A percentile compares a stretch with the other conserved stretches of the same genome.
Evolutionary conservation across 352 stramenopile genomes (phyloP).

Genomic region (Globisporangium lucens): DNA sequence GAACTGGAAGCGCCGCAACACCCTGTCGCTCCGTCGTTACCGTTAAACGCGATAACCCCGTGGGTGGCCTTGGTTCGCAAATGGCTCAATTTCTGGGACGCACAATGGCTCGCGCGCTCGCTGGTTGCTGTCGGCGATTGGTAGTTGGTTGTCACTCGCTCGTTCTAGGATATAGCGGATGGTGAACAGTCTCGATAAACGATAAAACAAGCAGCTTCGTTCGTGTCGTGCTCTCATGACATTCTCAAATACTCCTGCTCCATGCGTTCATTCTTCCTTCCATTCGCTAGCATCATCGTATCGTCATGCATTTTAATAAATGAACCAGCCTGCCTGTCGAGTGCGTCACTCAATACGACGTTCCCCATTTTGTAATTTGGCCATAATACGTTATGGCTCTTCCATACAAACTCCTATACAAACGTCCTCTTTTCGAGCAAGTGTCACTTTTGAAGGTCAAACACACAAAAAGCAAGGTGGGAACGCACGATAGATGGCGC

Average conservation of each 20-base stretch:
- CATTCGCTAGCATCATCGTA: not conserved
- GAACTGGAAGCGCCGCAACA: conserved; percentile 99
- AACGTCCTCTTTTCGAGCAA: not conserved
- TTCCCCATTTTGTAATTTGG: too few species aligned
- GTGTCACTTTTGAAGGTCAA: not conserved
- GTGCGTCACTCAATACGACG: too few species aligned
- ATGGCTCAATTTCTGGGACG: conserved; percentile 15
- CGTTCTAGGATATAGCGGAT: conserved; percentile 3
- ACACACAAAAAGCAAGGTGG: not conserved
- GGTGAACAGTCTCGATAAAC: conserved; percentile 4
- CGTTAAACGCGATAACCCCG: conserved; percentile 61
- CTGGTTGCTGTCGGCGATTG: conserved; percentile 1
- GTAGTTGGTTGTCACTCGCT: conserved; percentile 6
- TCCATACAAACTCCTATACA: not conserved
- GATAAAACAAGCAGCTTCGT: conserved; percentile 13
- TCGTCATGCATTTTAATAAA: not conserved
- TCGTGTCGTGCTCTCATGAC: conserved; percentile 16
- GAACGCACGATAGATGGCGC: not conserved
- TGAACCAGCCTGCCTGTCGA: too few species aligned
- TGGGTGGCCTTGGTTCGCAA: conserved; percentile 11
- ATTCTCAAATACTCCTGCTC: not conserved
- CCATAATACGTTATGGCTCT: too few species aligned
- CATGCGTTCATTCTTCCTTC: not conserved
- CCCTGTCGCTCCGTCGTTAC: conserved; percentile 97
- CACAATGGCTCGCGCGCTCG: not conserved